Evolutionary conservation across 2,329 filamentous ascomycete genomes (phyloP).

Genomic region (Emergomyces pasteurianus): DNA sequence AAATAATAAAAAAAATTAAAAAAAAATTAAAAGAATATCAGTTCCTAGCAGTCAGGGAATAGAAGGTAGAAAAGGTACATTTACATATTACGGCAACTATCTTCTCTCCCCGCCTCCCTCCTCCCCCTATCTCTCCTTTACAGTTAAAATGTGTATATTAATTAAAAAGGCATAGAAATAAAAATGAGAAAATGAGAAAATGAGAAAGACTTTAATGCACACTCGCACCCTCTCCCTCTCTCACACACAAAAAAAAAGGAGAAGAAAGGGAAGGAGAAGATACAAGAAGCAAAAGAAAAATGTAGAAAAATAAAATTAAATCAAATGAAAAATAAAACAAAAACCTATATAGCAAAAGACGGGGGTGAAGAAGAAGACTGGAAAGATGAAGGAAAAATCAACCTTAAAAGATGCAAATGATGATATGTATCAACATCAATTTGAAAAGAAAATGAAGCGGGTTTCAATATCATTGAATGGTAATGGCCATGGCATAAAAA

Average conservation of each 20-base stretch:
- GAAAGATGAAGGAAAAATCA: background rate
- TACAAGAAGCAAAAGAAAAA: background rate
- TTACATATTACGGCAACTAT: background rate
- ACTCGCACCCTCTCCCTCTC: background rate
- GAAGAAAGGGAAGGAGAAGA: background rate
- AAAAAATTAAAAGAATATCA: too few relatives aligned
- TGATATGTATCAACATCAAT: background rate
- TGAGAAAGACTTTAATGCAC: too few relatives aligned
- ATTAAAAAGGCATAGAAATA: too few relatives aligned
- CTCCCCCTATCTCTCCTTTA: too few relatives aligned
- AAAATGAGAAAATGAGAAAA: too few relatives aligned
- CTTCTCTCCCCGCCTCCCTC: background rate
- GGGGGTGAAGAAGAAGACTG: background rate
- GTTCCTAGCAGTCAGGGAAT: too few relatives aligned
- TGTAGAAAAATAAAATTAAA: too few relatives aligned
- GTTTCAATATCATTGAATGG: background rate
- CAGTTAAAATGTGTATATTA: too few relatives aligned
- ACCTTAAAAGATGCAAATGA: background rate
- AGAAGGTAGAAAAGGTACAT: background rate
- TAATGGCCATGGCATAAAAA: background rate
- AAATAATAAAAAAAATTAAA: too few relatives aligned
- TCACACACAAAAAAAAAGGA: background rate
- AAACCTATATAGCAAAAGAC: background rate
- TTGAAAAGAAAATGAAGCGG: too few relatives aligned
- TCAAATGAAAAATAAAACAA: background rate